These are phyloP conservation scores for Cutaneotrichosporon sp. DNA, from an alignment of 1,284 basidiomycete species.

Conservation along the genomic window DNA sequence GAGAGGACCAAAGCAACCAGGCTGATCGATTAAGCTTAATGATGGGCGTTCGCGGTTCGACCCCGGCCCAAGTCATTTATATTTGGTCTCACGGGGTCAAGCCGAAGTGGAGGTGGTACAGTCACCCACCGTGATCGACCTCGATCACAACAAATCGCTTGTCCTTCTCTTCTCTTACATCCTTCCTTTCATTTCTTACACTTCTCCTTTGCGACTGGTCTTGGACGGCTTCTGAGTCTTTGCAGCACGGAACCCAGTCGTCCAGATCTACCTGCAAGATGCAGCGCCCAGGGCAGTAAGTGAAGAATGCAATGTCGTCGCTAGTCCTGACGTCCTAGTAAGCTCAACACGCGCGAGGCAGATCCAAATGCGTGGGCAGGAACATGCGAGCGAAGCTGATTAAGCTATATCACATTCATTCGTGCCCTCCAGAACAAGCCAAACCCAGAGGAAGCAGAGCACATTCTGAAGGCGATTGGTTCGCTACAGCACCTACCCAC, in stretches of 20 bases:
- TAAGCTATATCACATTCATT: constrained; percentile 45
- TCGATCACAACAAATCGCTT: too few relatives aligned
- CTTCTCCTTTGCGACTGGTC: too few relatives aligned
- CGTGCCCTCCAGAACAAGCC: constrained; percentile 30
- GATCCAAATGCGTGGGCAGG: constrained; percentile 40
- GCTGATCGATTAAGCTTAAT: too few relatives aligned
- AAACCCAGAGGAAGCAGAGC: constrained; percentile 34
- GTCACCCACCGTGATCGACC: background rate
- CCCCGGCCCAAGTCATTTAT: too few relatives aligned
- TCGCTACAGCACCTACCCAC: constrained; percentile 6
- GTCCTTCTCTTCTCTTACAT: background rate
- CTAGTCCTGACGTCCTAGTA: constrained; percentile 15
- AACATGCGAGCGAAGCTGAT: background rate
- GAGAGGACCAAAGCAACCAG: too few relatives aligned
- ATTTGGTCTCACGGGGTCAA: too few relatives aligned
- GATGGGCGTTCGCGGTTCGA: too few relatives aligned
- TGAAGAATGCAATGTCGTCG: too few relatives aligned
- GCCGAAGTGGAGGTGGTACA: background rate
- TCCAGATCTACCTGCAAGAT: constrained; percentile 12
- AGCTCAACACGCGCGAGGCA: constrained; percentile 40
- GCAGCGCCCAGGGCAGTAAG: constrained; percentile 21
- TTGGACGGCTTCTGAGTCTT: too few relatives aligned
- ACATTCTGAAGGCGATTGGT: constrained; percentile 46
- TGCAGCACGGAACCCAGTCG: too few relatives aligned
- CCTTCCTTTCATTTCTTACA: too few relatives aligned